phyloP scores from a whole-genome alignment of 1,284 basidiomycete genomes.

The Naganishia liquefaciens region DNA sequence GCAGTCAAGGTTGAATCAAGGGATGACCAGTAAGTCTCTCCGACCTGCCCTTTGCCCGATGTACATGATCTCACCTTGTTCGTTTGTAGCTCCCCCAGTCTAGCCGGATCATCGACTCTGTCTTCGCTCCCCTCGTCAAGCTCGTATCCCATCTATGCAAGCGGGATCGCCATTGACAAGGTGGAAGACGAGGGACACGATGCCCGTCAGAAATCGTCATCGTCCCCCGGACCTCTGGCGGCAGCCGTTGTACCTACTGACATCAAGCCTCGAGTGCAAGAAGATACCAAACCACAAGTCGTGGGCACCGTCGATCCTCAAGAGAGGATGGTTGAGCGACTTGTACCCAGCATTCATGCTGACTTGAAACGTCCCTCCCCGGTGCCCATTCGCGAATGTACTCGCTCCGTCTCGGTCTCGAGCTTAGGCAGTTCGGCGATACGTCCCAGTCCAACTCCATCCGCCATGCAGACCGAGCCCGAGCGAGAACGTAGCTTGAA shows the following conservation, averaged over 20 bases:
- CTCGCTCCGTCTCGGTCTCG: constrained; percentile 7
- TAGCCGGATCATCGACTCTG: too few species aligned
- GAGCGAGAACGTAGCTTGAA: constrained; percentile 9
- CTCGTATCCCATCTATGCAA: constrained; percentile 2
- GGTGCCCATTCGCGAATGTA: background rate
- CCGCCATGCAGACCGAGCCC: background rate
- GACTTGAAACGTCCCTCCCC: background rate
- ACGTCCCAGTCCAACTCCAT: constrained; percentile 11
- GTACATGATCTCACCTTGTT: background rate
- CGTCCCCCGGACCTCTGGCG: background rate
- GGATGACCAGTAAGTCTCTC: background rate
- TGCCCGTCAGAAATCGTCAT: background rate
- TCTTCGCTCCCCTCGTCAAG: background rate
- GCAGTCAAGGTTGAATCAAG: background rate
- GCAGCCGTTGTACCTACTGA: background rate
- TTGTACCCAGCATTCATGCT: background rate
- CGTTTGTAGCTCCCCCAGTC: background rate
- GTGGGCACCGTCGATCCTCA: background rate
- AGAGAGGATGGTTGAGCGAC: too few species aligned
- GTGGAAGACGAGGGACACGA: background rate
- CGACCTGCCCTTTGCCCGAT: background rate
- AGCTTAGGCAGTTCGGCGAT: constrained; percentile 12
- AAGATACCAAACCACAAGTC: background rate
- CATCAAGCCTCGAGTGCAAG: background rate
- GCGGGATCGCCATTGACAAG: constrained; percentile 12